phyloP scores from a whole-genome alignment of 257 asterid genomes.

The Penstemon eatonii region DNA sequence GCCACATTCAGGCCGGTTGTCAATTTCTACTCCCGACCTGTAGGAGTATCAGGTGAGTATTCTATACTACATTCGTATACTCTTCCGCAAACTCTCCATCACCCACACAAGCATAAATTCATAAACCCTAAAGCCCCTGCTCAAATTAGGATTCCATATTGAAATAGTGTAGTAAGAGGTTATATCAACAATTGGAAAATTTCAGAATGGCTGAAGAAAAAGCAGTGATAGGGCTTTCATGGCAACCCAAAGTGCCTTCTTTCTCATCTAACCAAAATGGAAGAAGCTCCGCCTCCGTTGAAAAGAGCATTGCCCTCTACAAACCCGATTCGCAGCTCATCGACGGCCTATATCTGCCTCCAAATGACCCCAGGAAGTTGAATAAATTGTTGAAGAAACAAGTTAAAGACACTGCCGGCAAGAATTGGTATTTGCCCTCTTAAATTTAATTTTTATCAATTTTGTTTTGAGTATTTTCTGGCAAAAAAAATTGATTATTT shows the following conservation, averaged over 20 bases:
- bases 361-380: constrained; percentile 68
- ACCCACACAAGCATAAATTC: no score
- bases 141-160: no score
- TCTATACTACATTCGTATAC: no score
- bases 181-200: no score
- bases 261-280: constrained; percentile 33
- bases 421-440: constrained; percentile 51
- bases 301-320: constrained; percentile 35
- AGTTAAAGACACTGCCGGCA: constrained; percentile 87
- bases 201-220: constrained; percentile 27
- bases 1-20: no score
- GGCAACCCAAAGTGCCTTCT: constrained; percentile 66
- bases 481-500: no score
- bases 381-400: constrained; percentile 65
- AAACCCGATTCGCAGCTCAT: constrained; percentile 55
- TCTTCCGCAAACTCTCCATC: no score
- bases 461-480: no score
- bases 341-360: constrained; percentile 88
- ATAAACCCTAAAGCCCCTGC: no score
- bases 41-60: no score
- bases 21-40: no score
- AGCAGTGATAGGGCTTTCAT: constrained; percentile 58
- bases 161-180: no score
- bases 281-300: constrained; percentile 14
- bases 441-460: background rate